Base-by-base conservation (phyloP, 2,329 filamentous ascomycete species). In the Venturia oleaginea region DNA sequence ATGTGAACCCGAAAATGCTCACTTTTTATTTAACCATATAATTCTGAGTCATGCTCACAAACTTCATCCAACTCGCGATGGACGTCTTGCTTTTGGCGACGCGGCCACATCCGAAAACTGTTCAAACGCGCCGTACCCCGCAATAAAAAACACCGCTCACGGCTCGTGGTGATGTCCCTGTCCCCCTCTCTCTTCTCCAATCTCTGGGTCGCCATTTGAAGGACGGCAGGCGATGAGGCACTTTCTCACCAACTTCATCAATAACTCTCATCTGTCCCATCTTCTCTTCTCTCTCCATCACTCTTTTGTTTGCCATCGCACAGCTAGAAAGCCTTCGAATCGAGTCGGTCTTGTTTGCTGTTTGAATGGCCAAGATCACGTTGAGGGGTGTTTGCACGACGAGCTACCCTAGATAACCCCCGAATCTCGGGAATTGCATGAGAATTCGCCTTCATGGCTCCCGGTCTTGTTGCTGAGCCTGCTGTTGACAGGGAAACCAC, bases 391-490 rank as follows among this genome's bases (percentile, higher is more conserved):
- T 55, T 32, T 55, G 48, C 40, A 22, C 40, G 6, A 13, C 19
- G 2, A 32, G 43, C 30, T 51, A 4, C 32, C 19, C 32, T 51
- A 22, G 40, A 22, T 13, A 13, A 37, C 51, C 51, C 34, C 34
- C 59, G 34, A 60, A 38, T 24, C 24, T 24, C 40, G 30, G 32
- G 4, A 24, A 24, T 42, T 32, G n/a, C 11, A 42, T 43, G 34
- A 19, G n/a, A 43, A 3, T 11, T 15, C 22, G 40, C 43, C 63
- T 64, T 32, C 62, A 87, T 87, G 85, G 83, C 84, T 63, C 84
- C 85, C 43, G 83, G 83, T 59, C 75, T 84, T 61, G 73, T 84
- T 61, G 73, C 84, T 61, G 77, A 78, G 19, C 77, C 80, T 22
- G 80, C 80, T 17, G 80, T 80, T 46, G 73, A 78, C 3, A 69